Percentiles rank a stretch among this genome's conserved stretches.
phyloP scores from a whole-genome alignment of 805 yeast species.

The Danielozyma ontarioensis region DNA sequence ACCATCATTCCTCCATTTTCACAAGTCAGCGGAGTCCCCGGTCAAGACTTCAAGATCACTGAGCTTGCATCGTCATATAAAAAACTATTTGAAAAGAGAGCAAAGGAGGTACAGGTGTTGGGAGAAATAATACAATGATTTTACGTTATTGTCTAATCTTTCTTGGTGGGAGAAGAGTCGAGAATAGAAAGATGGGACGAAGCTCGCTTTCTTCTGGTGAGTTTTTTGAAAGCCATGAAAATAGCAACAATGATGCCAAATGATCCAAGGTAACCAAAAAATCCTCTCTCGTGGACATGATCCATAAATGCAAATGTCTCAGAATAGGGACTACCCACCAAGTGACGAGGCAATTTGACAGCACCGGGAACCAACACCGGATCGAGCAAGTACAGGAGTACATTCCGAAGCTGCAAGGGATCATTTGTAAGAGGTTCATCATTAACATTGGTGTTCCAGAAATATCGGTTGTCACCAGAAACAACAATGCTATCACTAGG shows the following conservation, averaged over 20 bases:
- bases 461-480: constrained; percentile 34
- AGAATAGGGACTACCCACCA: constrained; percentile 43
- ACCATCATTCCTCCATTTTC: constrained; percentile 50
- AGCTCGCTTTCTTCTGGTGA: too few species aligned
- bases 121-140: too few species aligned
- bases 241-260: constrained; percentile 8
- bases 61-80: constrained; percentile 27
- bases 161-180: background rate
- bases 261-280: constrained; percentile 35
- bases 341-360: constrained; percentile 15
- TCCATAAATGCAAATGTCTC: constrained; percentile 37
- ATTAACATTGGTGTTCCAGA: constrained; percentile 25
- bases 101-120: constrained; percentile 14
- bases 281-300: constrained; percentile 37
- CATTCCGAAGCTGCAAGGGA: constrained; percentile 27
- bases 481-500: constrained; percentile 57
- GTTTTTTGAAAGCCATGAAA: constrained; percentile 1
- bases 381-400: constrained; percentile 36
- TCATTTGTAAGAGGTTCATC: constrained; percentile 35
- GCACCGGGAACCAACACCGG: constrained; percentile 15
- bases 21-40: constrained; percentile 38
- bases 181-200: too few species aligned
- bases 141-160: too few species aligned
- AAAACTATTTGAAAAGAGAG: constrained; percentile 32
- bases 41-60: constrained; percentile 20